Base-by-base conservation (phyloP, 495 filamentous ascomycete species). In the Astrothelium macrocarpum region DNA sequence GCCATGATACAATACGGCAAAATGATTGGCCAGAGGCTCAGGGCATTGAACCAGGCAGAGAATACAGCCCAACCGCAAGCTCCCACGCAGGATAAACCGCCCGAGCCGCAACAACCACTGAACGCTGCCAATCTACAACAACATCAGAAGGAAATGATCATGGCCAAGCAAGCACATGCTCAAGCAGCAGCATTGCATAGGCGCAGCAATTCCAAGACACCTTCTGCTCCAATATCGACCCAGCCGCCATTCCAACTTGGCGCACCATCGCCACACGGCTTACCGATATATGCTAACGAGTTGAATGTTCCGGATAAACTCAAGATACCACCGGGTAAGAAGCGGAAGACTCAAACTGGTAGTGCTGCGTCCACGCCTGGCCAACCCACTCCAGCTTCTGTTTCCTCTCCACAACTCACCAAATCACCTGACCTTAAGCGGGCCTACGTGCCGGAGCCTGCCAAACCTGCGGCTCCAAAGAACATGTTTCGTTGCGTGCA, bases 161-260 rank as follows among this genome's bases (percentile, higher is more conserved):
- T 45, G 29, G 20, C 23, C 2, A 43, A n/a, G 25, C 49, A 56
- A 29, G 49, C 49, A 20, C 25, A 62, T 45, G 29, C 9, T 14
- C 2, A 43, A n/a, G 25, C 49, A 56, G 49, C 49, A 20, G 9
- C 23, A 9, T 25, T 56, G 2, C 49, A 56, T 25, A 56, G 29
- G 29, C 49, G 60, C 75, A 78, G 62, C 53, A 49, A 23, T 59
- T 62, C 49, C 20, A 72, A 71, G 45, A 76, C 81, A 18, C 81
- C 87, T 14, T 78, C 85, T 60, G 84, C 87, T 4, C 85, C 87
- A n/a, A 88, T 82, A 0, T 78, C 84, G 0, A 72, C 84, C 0
- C 82, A 87, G 46, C 79, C 85, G 42, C 84, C 86, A 0, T 89
- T 89, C 71, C 80, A 80, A 49, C 81, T 92, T 64, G 85, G 85